Conservation (phyloP, 192 early-diverging fungal species). For the Pilobolus umbonatus region DNA sequence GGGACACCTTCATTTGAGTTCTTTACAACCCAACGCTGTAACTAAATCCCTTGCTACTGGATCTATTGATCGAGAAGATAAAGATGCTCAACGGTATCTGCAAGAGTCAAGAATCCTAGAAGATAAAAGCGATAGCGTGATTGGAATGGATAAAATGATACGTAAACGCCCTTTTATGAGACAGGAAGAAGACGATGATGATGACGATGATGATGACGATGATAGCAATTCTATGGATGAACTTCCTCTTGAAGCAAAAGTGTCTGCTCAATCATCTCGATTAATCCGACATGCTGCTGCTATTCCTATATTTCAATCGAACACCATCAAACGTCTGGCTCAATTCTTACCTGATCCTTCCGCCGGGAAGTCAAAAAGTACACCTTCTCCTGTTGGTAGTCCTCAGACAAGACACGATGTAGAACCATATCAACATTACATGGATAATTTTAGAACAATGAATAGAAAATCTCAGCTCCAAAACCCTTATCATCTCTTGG, state of each 20-base stretch:
- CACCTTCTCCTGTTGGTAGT: slow-evolving; percentile 11
- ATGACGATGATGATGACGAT: background rate
- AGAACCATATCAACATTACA: background rate
- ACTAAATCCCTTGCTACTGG: background rate
- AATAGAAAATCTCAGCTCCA: background rate
- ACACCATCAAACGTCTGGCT: slow-evolving; percentile 7
- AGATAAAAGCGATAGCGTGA: no score
- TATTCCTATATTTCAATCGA: slow-evolving; percentile 9
- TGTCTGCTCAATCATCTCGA: background rate
- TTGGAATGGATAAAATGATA: no score
- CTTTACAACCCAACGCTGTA: background rate
- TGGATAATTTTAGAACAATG: slow-evolving; percentile 1
- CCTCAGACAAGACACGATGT: background rate
- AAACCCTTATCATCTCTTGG: background rate
- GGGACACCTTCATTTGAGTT: background rate
- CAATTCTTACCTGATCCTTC: slow-evolving; percentile 8
- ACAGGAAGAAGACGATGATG: background rate
- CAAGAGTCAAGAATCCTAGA: background rate
- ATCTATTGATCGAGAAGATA: no score
- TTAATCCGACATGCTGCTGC: slow-evolving; percentile 2
- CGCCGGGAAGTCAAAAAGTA: slow-evolving; percentile 20
- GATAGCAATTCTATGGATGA: background rate
- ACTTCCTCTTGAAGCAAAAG: background rate
- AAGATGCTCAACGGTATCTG: background rate
- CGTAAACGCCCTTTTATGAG: background rate